Evolutionary conservation across 116 monocot species (phyloP).

Genomic region (Posidonia oceanica): DNA sequence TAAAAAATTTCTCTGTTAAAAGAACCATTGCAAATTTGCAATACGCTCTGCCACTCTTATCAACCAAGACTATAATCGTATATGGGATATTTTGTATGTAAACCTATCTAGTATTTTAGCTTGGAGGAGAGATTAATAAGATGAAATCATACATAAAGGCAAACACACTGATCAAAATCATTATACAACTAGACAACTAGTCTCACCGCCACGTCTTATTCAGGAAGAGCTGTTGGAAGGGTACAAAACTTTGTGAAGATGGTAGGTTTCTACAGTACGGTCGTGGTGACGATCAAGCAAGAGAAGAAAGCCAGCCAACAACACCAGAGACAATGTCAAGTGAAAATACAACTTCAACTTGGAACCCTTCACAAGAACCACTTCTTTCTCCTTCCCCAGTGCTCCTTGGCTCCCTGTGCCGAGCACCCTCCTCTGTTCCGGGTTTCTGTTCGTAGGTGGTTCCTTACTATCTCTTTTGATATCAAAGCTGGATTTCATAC

Average conservation of each 20-base stretch:
- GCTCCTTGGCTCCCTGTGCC: background rate
- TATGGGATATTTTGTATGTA: no score
- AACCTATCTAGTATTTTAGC: no score
- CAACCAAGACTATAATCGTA: no score
- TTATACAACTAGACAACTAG: no score
- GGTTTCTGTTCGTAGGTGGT: background rate
- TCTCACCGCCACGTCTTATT: no score
- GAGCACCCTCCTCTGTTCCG: background rate
- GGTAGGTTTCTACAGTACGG: background rate
- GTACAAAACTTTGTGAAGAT: background rate
- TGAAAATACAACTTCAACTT: background rate
- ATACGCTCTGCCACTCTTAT: no score
- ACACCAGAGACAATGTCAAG: background rate
- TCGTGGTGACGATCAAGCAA: background rate
- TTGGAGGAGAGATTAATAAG: no score
- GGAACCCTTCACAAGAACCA: background rate
- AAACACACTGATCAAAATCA: no score
- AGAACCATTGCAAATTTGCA: no score
- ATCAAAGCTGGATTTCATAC: background rate
- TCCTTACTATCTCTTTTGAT: background rate
- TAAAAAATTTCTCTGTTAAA: no score
- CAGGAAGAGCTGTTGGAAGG: no score
- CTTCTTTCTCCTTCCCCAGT: background rate
- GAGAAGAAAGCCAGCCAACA: background rate
- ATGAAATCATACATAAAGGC: no score